A percentile compares a stretch with the other conserved stretches of the same genome.
These are phyloP conservation scores for Gilbertella persicaria DNA, from an alignment of 371 early-diverging fungal genomes.

Conservation along the genomic window DNA sequence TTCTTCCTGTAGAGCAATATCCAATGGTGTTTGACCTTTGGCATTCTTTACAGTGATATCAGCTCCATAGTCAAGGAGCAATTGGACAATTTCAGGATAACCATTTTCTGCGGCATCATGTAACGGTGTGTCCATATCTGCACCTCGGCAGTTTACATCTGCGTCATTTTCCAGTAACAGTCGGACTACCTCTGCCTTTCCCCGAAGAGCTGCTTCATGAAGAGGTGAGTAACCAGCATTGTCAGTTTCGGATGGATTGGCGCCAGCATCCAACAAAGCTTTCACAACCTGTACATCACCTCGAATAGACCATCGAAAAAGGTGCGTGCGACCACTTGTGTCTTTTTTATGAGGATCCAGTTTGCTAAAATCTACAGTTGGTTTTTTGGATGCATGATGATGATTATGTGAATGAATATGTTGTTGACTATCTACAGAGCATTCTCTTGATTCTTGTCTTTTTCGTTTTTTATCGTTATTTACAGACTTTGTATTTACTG, in stretches of 20 bases:
- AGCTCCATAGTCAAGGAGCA: slow-evolving; percentile 51
- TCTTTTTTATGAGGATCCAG: slow-evolving; percentile 53
- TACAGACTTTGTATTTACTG: slow-evolving; percentile 6
- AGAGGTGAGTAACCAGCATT: slow-evolving; percentile 79
- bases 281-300: slow-evolving; percentile 59
- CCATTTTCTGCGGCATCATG: slow-evolving; percentile 82
- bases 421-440: slow-evolving; percentile 28
- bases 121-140: slow-evolving; percentile 75
- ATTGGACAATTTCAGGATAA: slow-evolving; percentile 38
- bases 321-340: slow-evolving; percentile 57
- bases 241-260: slow-evolving; percentile 71
- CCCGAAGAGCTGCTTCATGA: slow-evolving; percentile 77
- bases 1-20: slow-evolving; percentile 56
- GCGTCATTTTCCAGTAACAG: slow-evolving; percentile 74
- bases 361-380: slow-evolving; percentile 18
- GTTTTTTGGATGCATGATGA: slow-evolving; percentile 6
- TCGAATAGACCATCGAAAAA: slow-evolving; percentile 55
- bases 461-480: slow-evolving; percentile 12
- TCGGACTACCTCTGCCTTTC: slow-evolving; percentile 61
- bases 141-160: slow-evolving; percentile 69
- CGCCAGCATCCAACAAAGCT: slow-evolving; percentile 67
- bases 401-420: slow-evolving; percentile 9
- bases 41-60: slow-evolving; percentile 48
- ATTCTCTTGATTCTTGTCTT: slow-evolving; percentile 33
- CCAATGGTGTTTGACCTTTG: slow-evolving; percentile 56